Base-by-base conservation (phyloP, 2,329 filamentous ascomycete genomes). In the Beauveria sp. region DNA sequence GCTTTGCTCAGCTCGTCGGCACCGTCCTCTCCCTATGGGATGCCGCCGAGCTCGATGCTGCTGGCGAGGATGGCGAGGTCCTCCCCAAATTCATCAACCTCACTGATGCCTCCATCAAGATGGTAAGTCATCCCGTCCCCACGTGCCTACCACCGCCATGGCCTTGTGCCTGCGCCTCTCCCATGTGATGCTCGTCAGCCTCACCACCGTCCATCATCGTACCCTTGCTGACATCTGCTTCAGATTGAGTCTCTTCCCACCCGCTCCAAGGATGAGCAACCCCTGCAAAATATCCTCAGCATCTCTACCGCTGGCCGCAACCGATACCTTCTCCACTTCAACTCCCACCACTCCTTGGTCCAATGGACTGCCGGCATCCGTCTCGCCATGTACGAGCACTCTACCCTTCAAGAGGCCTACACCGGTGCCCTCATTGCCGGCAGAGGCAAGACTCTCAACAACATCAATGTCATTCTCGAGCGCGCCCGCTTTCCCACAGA, bases 291-390 rank as follows among this genome's bases (percentile, higher is more conserved):
- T 69, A 93, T 99, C 46, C 84, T 99, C 54, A 97, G 93, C 74
- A 86, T 99, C 63, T 98, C 92, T 6, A 99, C 95, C 10, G 95
- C 95, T 22, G 95, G 93, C 53, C 90, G 92, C 70, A 99, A 99
- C 73, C 88, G 95, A 67, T 98, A 97, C 72, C 81, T 99, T 1
- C 82, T 99, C 43, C 95, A 98, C 74, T 99, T 99, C 77, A 96
- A 96, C 74, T 96, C 93, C 0, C 86, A 93, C 67, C 90, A 96
- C 71, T 96, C 93, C 0, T 80, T 99, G 60, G 88, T 93, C 3
- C 93, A 98, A 75, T 99, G 95, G 95, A 96, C 95, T 1, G 89
- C 95, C 18, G 91, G 89, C 50, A 98, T 99, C 67, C 87, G 95
- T 52, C 84, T 99, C 24, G 85, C 93, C 69, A 96, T 98, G 84